These are phyloP conservation scores for Neoascochyta sp. DNA, from an alignment of 2,329 filamentous ascomycete genomes.

Conservation along the genomic window DNA sequence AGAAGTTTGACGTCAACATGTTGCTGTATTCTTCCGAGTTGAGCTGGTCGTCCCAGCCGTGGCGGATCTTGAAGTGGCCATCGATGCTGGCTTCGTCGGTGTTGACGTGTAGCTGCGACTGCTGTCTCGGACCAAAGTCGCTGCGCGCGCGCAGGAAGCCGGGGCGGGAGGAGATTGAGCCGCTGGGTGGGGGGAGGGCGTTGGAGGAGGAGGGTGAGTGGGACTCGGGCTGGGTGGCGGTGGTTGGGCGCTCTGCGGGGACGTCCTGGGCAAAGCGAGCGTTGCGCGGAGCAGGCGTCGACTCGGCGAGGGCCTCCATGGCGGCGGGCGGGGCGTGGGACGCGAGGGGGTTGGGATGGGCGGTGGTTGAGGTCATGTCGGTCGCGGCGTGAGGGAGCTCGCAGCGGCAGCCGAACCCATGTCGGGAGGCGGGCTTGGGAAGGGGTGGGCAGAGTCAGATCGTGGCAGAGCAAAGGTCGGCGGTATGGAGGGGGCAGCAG, in stretches of 20 bases:
- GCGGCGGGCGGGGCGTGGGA: slow-evolving; percentile 20
- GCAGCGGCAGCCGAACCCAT: slow-evolving; percentile 33
- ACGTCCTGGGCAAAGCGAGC: slow-evolving; percentile 12
- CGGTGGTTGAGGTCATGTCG: slow-evolving; percentile 27
- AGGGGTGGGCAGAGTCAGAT: neutral
- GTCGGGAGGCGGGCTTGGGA: slow-evolving; percentile 12
- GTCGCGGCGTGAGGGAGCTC: slow-evolving; percentile 17
- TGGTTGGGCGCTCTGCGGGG: slow-evolving; percentile 23
- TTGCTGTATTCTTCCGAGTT: slow-evolving; percentile 86
- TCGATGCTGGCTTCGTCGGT: slow-evolving; percentile 46
- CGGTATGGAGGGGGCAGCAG: neutral
- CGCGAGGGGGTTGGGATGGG: slow-evolving; percentile 27
- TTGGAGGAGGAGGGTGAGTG: slow-evolving; percentile 32
- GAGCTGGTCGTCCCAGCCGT: slow-evolving; percentile 91
- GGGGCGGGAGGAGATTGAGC: slow-evolving; percentile 41
- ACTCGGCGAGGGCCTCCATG: slow-evolving; percentile 17
- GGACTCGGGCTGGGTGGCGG: slow-evolving; percentile 16
- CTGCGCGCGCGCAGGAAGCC: slow-evolving; percentile 55
- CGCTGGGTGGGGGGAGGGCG: slow-evolving; percentile 52
- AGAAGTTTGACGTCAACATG: slow-evolving; percentile 85
- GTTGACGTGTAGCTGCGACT: slow-evolving; percentile 20
- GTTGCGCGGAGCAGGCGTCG: slow-evolving; percentile 10
- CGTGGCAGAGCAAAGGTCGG: neutral
- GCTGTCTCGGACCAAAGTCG: slow-evolving; percentile 53
- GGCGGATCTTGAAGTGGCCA: slow-evolving; percentile 60